Evolutionary conservation across 371 early-diverging fungal species (phyloP), one percentile per base, ranked within the genome.

Genomic region (Mucor irregularis): DNA sequence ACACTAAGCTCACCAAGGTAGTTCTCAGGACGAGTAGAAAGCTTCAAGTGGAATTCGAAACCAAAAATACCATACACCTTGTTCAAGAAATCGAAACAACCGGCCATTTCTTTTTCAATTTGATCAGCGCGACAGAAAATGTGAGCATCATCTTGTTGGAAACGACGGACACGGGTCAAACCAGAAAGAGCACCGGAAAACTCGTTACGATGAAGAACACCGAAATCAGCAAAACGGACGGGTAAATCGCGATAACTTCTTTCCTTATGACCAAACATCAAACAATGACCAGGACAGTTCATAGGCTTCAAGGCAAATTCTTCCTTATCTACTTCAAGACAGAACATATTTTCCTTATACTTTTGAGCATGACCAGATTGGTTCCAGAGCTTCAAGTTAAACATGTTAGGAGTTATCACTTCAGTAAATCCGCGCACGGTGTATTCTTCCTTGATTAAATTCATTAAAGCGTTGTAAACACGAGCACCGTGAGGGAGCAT

Each of bases 71-170:
- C 82, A 75, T 97, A 97, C 1, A 96, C 82, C 24, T 86, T 78
- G 53, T 89, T 77, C 53, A 98, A 78, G 66, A 97, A 92, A 13
- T 91, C 85, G 39, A 98, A 84, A 46, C 88, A 85, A 16, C 74
- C 63, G 2, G 69, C 63, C 68, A 98, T 96, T 77, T 97, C 97
- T 46, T 79, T 51, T 55, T 82, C 80, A 28, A 86, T 76, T 73
- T 98, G 98, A 53, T 90, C 91, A 25, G 82, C 64, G 25, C 84
- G 81, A 80, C 98, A 98, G 81, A 99, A 99, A 58, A 99, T 98
- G 64, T 99, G 99, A 5, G 99, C 99, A 82, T 99, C 99, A 74
- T 99, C 99, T 77, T 99, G 99, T 73, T 98, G 97, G 94, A 99
- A 99, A 56, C 99, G 89, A 64, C 99, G 90, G 13, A 99, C 99